Evolutionary conservation across 495 filamentous ascomycete species (phyloP).

Genomic region (Hyphodiscus hymeniophilus): DNA sequence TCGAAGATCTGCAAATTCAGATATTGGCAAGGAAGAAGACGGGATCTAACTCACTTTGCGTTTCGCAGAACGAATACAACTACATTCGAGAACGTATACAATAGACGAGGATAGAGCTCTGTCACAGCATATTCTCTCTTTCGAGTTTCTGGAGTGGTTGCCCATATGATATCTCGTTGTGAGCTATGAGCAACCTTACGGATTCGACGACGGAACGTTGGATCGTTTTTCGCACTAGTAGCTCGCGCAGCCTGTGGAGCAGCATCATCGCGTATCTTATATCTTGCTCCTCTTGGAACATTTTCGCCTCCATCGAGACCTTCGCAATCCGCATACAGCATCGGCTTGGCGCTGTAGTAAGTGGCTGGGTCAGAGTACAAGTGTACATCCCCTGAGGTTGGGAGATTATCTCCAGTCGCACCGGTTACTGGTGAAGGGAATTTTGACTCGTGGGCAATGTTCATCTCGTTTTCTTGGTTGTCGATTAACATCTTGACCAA

Average conservation of each 20-base stretch:
- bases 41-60: slow-evolving; percentile 26
- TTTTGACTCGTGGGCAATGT: slow-evolving; percentile 5
- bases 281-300: slow-evolving; percentile 31
- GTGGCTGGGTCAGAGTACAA: slow-evolving; percentile 52
- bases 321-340: slow-evolving; percentile 53
- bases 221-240: not conserved
- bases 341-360: slow-evolving; percentile 30
- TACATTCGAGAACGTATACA: slow-evolving; percentile 48
- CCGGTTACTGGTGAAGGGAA: slow-evolving; percentile 30
- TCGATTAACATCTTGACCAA: slow-evolving; percentile 47
- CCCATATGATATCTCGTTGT: slow-evolving; percentile 30
- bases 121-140: slow-evolving; percentile 35
- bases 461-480: slow-evolving; percentile 19
- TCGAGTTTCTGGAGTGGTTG: slow-evolving; percentile 29
- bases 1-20: slow-evolving; percentile 26
- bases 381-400: slow-evolving; percentile 57
- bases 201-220: not conserved
- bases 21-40: not conserved
- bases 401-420: slow-evolving; percentile 32
- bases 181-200: slow-evolving; percentile 6
- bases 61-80: slow-evolving; percentile 41
- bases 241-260: not conserved
- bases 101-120: slow-evolving; percentile 43
- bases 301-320: slow-evolving; percentile 43
- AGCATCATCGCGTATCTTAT: slow-evolving; percentile 15